Base-by-base conservation (phyloP, 768 basidiomycete species). In the Agaricus subrufescens region DNA sequence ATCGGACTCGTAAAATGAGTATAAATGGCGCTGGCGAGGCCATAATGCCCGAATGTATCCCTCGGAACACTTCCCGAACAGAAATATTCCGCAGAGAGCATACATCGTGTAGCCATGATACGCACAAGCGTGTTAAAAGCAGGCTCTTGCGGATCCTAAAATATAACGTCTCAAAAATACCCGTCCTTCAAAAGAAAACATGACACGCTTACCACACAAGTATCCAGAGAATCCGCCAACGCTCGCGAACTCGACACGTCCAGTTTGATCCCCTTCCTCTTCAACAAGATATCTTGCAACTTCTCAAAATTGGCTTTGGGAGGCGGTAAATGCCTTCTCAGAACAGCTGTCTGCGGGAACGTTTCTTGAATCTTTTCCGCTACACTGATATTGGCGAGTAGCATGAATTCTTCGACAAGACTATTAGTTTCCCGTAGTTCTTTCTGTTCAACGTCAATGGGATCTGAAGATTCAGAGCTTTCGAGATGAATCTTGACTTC, bases 1-100 rank as follows among this genome's bases (percentile, higher is more conserved):
- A 99, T 99, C 1, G 97, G 97, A 67, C 94, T 96, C 40, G 96
- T 98, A 67, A 98, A 98, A 69, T 98, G 97, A 0, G 97, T 99
- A 68, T 98, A 99, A 54, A 99, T 99, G 0, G 90, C 82, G 67
- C 85, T 94, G 0, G 97, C 97, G n/a, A 99, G 81, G 40, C 97
- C 97, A 67, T 99, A 99, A 69, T 98, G 97, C 2, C 91, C 89
- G 67, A 98, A 99, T 0, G 93, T 87, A 60, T 97, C 94, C 48
- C 87, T 83, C 0, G 87, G 83, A 2, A 98, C 94, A 62, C 93
- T 94, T 8, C 97, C 96, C 0, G 95, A 91, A 67, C 91, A 93
- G 73, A 98, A 98, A 69, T 99, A 99, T 68, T 99, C 97, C 19
- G 97, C 97, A 0, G 95, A 87, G 26, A 98, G 78, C 97, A 99